These are phyloP conservation scores for Xylariaceae sp. DNA, from an alignment of 2,329 filamentous ascomycete genomes.

Conservation along the genomic window DNA sequence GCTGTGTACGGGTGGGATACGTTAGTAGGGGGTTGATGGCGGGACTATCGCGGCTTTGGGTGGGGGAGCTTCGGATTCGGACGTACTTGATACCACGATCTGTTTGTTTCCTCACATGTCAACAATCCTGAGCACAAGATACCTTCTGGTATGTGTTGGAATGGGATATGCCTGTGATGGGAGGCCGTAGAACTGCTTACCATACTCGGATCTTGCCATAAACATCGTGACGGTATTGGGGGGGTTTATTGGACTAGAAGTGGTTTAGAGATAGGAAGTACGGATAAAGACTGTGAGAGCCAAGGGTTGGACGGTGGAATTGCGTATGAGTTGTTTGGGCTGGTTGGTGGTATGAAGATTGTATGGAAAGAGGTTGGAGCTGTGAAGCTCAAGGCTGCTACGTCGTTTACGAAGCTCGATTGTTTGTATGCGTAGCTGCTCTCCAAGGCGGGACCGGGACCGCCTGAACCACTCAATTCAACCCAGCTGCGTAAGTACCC, in stretches of 20 bases:
- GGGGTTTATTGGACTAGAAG: constrained; percentile 1
- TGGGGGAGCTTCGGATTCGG: constrained; percentile 4
- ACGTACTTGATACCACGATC: constrained; percentile 96
- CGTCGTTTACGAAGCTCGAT: constrained; percentile 32
- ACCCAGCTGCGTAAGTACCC: background rate
- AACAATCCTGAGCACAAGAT: constrained; percentile 15
- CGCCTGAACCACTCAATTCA: background rate
- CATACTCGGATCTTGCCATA: constrained; percentile 99
- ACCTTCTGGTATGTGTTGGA: background rate
- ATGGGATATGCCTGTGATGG: constrained; percentile 14
- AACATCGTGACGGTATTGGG: constrained; percentile 71
- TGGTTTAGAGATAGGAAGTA: background rate
- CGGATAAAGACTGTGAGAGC: constrained; percentile 1
- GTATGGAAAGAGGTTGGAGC: constrained; percentile 17
- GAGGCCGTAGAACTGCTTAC: constrained; percentile 50
- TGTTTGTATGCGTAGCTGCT: background rate
- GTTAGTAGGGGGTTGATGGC: constrained; percentile 6
- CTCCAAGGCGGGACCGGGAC: background rate
- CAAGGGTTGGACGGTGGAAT: constrained; percentile 3
- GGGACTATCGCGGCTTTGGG: constrained; percentile 5
- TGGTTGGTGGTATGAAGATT: constrained; percentile 8
- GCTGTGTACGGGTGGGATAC: constrained; percentile 42
- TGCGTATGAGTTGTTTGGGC: constrained; percentile 1
- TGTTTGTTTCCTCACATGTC: constrained; percentile 49
- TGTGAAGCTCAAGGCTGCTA: constrained; percentile 33